phyloP scores from a whole-genome alignment of 306 rosid species.

The Abrus precatorius region DNA sequence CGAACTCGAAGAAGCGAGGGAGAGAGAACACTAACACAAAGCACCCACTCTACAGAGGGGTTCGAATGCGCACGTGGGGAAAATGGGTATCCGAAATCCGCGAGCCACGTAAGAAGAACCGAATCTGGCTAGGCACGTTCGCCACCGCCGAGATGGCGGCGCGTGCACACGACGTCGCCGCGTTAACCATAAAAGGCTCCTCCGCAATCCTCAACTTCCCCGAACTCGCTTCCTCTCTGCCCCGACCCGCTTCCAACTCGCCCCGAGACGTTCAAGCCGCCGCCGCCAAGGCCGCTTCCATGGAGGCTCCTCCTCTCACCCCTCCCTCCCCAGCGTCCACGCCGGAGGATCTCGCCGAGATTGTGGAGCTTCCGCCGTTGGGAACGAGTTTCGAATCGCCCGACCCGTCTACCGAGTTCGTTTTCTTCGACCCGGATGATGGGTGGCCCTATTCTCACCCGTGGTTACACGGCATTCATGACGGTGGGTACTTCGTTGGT shows the following conservation, averaged over 20 bases:
- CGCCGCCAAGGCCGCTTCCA: conserved; percentile 84
- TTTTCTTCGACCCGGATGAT: conserved; percentile 62
- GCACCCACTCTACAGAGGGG: conserved; percentile 89
- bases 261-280: conserved; percentile 93
- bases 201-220: conserved; percentile 98
- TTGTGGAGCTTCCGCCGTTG: conserved; percentile 71
- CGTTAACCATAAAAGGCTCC: conserved; percentile 76
- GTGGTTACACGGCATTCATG: conserved; percentile 58
- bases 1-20: conserved; percentile 56
- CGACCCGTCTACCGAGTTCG: conserved; percentile 59
- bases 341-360: conserved; percentile 82
- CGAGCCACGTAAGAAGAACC: conserved; percentile 87
- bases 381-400: conserved; percentile 58
- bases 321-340: conserved; percentile 23
- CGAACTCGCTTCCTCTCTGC: conserved; percentile 66
- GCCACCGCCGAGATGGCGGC: conserved; percentile 98
- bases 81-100: conserved; percentile 99
- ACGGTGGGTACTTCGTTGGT: conserved; percentile 43
- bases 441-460: conserved; percentile 60
- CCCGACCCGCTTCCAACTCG: conserved; percentile 79
- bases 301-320: conserved; percentile 50
- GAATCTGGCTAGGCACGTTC: conserved; percentile 98
- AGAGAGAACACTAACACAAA: conserved; percentile 48
- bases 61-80: conserved; percentile 97
- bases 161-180: conserved; percentile 98